Evolutionary conservation across 1,284 basidiomycete species (phyloP).

Genomic region (Microbotryum violaceum): DNA sequence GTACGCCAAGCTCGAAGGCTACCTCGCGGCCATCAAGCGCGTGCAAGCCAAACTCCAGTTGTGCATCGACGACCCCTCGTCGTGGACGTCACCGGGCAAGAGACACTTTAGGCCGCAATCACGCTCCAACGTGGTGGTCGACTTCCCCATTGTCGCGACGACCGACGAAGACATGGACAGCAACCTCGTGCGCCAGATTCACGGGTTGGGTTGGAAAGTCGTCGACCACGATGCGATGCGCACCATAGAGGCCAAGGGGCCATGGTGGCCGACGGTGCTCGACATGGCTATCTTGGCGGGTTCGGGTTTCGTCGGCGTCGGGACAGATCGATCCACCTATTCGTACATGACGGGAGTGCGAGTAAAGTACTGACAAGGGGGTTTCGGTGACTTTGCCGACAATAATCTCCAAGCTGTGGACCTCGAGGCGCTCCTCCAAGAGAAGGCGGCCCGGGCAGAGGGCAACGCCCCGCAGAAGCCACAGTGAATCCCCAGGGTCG

Average conservation of each 20-base stretch:
- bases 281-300: slow-evolving; percentile 26
- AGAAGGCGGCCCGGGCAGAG: too few species aligned
- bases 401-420: too few species aligned
- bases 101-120: neutral
- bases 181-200: slow-evolving; percentile 18
- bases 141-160: slow-evolving; percentile 25
- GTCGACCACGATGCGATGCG: slow-evolving; percentile 22
- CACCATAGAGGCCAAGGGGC: slow-evolving; percentile 16
- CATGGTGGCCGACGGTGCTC: slow-evolving; percentile 27
- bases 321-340: slow-evolving; percentile 24
- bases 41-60: slow-evolving; percentile 8
- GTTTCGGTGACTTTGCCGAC: neutral
- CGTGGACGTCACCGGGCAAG: slow-evolving; percentile 14
- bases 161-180: slow-evolving; percentile 25
- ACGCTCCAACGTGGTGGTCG: too few species aligned
- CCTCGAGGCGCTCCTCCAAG: too few species aligned
- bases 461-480: too few species aligned
- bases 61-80: slow-evolving; percentile 13
- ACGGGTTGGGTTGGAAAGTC: slow-evolving; percentile 24
- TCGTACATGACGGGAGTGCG: slow-evolving; percentile 24
- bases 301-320: slow-evolving; percentile 24
- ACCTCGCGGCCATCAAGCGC: slow-evolving; percentile 12
- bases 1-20: slow-evolving; percentile 23
- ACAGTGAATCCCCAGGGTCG: too few species aligned
- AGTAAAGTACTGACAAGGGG: slow-evolving; percentile 26